Base-by-base conservation (phyloP, 257 asterid genomes). In the Osmanthus fragrans region DNA sequence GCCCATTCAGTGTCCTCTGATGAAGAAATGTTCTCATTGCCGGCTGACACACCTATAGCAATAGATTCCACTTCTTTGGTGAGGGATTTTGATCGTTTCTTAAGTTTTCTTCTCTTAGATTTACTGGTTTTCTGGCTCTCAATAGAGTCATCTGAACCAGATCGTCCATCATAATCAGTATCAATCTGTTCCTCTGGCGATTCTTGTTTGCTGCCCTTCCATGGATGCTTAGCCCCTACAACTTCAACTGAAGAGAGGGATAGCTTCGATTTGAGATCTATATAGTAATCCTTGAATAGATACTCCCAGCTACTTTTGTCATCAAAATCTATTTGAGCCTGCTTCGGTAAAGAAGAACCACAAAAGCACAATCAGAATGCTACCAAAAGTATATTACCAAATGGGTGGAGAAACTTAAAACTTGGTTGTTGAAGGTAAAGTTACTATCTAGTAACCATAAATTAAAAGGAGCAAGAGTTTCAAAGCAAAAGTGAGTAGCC, bases 261-360 rank as follows among this genome's bases (percentile, higher is more conserved):
- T n/a, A 88, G 86, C 82, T 91, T 93, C 16, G 87, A 86, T 83
- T 93, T 96, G 76, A 96, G 82, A 67, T 93, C 97, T 60, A 81
- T 77, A 73, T 86, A 96, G 85, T 96, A 96, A 79, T 96, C 97
- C 88, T 91, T 92, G 86, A 93, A 96, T 51, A 96, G 97, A 88
- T 71, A 93, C 89, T 96, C 99, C 98, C 97, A 96, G 89, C 93
- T 93, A 84, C 82, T 90, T 83, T 51, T 86, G 87, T 93, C 99
- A 82, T 93, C 92, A 80, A 96, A 93, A 85, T 93, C 96, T 75
- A 94, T 27, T 56, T 85, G 88, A 76, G 74, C 80, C 94, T 93
- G 92, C 84, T 84, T 63, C 49, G 25, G 60, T 84, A 71, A 80
- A 81, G 71, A 60, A 60, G 67, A 67, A 75, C 82, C 75, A 74